Evolutionary conservation across 2,329 filamentous ascomycete species (phyloP), one percentile per base, ranked within the genome.

Genomic region (Trichoderma pleuroti): DNA sequence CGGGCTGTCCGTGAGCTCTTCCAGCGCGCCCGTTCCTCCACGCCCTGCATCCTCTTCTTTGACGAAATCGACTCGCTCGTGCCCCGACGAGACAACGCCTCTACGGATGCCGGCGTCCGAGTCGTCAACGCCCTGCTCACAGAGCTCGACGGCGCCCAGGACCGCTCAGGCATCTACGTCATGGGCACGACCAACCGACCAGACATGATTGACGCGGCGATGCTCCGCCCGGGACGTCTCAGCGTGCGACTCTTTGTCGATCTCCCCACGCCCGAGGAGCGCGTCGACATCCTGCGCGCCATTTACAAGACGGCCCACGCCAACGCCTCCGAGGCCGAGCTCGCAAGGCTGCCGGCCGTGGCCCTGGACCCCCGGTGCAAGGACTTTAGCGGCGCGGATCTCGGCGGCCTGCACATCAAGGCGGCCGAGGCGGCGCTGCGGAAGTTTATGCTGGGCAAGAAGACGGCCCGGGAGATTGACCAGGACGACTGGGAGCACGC

Each of bases 1-100:
- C 91, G 95, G 12, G 93, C 94, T 0, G 92, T 99, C 1, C 90
- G 96, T 26, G 93, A 97, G 79, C 92, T 98, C 0, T 99, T 99
- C 81, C 89, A 91, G 73, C 91, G 95, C 18, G 96, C 96, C 1
- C 89, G 94, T 65, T 92, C 92, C 1, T 95, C 92, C 9, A 88
- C 94, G 0, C 96, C 96, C 1, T 98, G 95, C 78, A 93, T 99
- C 68, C 91, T 99, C 71, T 98, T 99, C 87, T 98, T 99, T 78
- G 96, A 99, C 79, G 96, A 99, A 82, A 87, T 99, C 66, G 96
- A 99, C 81, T 95, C 96, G 1, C 85, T 99, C 3, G 94, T 96
- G 0, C 94, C 95, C 0, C 90, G 90, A 65, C 90, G 96, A 68
- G 93, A 95, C 77, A 92, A 92, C 69, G 86, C 86, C 1, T 87